Conservation (phyloP, 331 rosid genomes). For the Malus hybrid region DNA sequence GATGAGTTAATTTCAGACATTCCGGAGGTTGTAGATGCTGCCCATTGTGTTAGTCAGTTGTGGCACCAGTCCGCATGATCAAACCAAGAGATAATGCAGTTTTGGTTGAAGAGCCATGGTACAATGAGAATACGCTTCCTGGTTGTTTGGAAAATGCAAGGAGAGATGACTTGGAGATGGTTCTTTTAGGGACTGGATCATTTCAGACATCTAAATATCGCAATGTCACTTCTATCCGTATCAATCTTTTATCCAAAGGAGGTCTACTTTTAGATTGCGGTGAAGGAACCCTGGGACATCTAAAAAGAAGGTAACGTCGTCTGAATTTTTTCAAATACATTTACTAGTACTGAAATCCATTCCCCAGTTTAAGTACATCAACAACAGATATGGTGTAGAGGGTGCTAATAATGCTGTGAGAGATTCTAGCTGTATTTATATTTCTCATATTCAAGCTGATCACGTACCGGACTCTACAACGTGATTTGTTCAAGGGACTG, state of each 20-base stretch:
- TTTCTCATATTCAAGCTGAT: slow-evolving; percentile 93
- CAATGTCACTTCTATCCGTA: slow-evolving; percentile 74
- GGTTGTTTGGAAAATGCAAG: slow-evolving; percentile 68
- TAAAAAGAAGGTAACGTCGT: slow-evolving; percentile 69
- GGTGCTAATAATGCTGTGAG: slow-evolving; percentile 76
- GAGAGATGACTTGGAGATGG: slow-evolving; percentile 91
- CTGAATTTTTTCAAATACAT: background rate
- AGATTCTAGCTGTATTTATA: slow-evolving; percentile 69
- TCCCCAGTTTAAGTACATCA: slow-evolving; percentile 18
- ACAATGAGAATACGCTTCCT: slow-evolving; percentile 47
- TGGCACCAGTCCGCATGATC: slow-evolving; percentile 37
- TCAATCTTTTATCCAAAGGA: slow-evolving; percentile 77
- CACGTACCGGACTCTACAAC: slow-evolving; percentile 81
- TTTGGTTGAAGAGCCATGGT: slow-evolving; percentile 78
- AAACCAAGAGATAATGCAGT: slow-evolving; percentile 26
- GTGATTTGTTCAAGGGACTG: slow-evolving; percentile 50
- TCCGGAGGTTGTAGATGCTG: slow-evolving; percentile 77
- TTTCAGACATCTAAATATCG: slow-evolving; percentile 96
- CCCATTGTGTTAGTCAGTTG: slow-evolving; percentile 53
- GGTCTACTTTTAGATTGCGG: slow-evolving; percentile 88
- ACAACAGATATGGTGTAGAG: slow-evolving; percentile 66
- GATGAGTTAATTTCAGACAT: slow-evolving; percentile 57
- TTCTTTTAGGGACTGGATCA: slow-evolving; percentile 93
- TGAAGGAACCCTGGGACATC: slow-evolving; percentile 93
- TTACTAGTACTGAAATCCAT: background rate